These are phyloP conservation scores for Areca catechu DNA, from an alignment of 176 grass and related monocot genomes.

Conservation along the genomic window DNA sequence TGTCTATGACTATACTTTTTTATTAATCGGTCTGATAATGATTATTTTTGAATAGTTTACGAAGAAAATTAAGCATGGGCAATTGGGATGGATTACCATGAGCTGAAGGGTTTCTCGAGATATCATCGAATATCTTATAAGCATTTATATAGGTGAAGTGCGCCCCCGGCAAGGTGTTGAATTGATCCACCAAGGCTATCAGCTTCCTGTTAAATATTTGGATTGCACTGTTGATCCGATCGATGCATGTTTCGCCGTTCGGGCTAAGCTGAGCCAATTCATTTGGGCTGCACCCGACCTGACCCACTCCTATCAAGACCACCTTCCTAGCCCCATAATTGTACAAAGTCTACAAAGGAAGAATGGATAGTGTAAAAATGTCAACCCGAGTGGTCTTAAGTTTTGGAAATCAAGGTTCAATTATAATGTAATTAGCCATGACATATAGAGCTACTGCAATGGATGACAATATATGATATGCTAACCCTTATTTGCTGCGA, in stretches of 20 bases:
- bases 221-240: conserved; percentile 58
- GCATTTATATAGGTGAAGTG: conserved; percentile 84
- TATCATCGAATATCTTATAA: conserved; percentile 64
- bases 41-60: no score
- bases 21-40: no score
- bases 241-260: conserved; percentile 53
- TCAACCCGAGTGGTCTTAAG: no score
- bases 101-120: conserved; percentile 29
- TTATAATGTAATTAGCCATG: no score
- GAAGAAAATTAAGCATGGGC: no score
- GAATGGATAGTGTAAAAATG: no score
- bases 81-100: conserved; percentile 18
- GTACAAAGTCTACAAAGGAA: conserved; percentile 38
- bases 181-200: conserved; percentile 42
- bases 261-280: conserved; percentile 73
- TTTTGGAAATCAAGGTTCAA: no score
- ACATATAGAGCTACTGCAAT: no score
- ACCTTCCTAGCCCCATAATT: conserved; percentile 75
- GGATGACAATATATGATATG: not conserved
- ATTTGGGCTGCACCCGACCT: conserved; percentile 76
- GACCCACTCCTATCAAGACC: conserved; percentile 70
- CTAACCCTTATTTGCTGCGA: conserved; percentile 43
- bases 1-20: no score
- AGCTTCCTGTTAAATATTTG: conserved; percentile 66
- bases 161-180: conserved; percentile 58